Evolutionary conservation across 768 basidiomycete genomes (phyloP).

Genomic region (Erythrobasidium yunnanense): DNA sequence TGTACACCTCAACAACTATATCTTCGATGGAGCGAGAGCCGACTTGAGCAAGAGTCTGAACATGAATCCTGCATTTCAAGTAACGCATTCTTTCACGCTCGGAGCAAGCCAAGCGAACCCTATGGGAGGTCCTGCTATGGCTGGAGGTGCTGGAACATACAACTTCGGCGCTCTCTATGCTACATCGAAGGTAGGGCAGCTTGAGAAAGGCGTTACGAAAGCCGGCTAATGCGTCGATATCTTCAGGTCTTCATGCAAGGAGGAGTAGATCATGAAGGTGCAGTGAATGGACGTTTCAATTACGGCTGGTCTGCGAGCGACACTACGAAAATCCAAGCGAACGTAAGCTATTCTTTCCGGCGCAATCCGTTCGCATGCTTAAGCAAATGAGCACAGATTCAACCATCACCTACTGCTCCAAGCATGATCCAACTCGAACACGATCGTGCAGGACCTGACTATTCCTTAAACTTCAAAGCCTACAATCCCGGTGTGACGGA

Average conservation of each 20-base stretch:
- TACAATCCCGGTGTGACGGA: constrained; percentile 84
- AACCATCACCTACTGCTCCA: constrained; percentile 31
- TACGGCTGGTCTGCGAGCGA: constrained; percentile 45
- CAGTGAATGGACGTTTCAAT: constrained; percentile 75
- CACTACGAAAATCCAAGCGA: constrained; percentile 22
- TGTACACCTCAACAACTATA: constrained; percentile 62
- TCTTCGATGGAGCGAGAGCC: constrained; percentile 93
- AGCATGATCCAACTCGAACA: constrained; percentile 64
- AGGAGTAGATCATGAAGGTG: constrained; percentile 83
- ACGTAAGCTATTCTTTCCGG: neutral
- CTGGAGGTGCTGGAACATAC: constrained; percentile 59
- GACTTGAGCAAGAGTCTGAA: constrained; percentile 90
- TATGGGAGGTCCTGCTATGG: constrained; percentile 30
- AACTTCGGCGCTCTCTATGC: constrained; percentile 91
- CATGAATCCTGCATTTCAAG: constrained; percentile 90
- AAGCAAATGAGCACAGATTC: neutral
- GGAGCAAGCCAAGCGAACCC: constrained; percentile 60
- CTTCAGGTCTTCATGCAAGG: constrained; percentile 91
- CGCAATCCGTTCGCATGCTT: too few relatives aligned
- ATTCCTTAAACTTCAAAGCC: constrained; percentile 69
- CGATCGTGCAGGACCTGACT: constrained; percentile 80
- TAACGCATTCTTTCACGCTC: constrained; percentile 87
- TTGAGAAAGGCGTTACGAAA: neutral
- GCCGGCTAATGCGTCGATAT: too few relatives aligned
- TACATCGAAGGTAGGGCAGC: constrained; percentile 55